These are phyloP conservation scores for Botrytis fabae DNA, from an alignment of 2,329 filamentous ascomycete species.

Conservation along the genomic window DNA sequence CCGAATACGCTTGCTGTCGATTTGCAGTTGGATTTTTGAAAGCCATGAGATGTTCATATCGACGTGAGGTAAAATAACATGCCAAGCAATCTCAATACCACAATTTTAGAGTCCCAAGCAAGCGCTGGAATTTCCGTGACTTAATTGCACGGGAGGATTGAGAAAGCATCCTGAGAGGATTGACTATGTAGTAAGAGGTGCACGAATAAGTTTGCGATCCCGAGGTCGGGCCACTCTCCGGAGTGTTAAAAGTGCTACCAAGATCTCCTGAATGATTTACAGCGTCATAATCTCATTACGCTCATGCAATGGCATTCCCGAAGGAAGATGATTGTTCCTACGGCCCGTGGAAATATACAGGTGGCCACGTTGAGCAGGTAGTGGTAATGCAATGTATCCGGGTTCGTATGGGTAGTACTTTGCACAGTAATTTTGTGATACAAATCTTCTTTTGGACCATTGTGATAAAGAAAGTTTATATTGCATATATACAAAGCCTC, in stretches of 20 bases:
- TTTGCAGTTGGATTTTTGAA: not conserved
- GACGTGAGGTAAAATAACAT: not conserved
- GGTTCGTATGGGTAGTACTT: not conserved
- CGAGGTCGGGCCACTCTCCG: constrained; percentile 3
- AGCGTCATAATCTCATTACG: not conserved
- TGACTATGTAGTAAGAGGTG: not conserved
- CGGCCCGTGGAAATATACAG: not conserved
- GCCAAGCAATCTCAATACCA: not conserved
- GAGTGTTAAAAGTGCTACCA: not conserved
- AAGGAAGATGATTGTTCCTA: not conserved
- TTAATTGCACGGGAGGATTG: not conserved
- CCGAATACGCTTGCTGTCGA: not conserved
- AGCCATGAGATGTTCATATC: not conserved
- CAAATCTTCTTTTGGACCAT: not conserved
- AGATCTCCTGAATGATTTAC: not conserved
- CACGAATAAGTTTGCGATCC: not conserved
- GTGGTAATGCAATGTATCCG: not conserved
- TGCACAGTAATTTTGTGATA: not conserved
- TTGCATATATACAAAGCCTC: not conserved
- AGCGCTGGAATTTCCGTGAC: not conserved
- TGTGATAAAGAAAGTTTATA: not conserved
- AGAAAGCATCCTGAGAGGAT: not conserved
- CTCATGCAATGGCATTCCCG: not conserved
- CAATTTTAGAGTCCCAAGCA: not conserved
- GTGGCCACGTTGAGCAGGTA: not conserved